Conservation (phyloP, 352 stramenopile genomes). For the Phytophthora sp. region DNA sequence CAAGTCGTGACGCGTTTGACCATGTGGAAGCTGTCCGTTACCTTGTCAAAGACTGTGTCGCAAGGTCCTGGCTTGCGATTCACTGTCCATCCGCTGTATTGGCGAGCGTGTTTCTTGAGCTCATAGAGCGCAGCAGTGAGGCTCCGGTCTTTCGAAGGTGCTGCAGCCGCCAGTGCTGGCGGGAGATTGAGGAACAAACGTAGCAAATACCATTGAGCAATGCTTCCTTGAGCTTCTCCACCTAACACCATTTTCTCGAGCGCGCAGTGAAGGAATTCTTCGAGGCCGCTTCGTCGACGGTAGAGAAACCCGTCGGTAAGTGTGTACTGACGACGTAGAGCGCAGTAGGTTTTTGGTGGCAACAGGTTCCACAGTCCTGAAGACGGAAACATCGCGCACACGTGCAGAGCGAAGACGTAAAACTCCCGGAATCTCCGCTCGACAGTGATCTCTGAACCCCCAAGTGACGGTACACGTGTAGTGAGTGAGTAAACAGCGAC, state of each 20-base stretch:
- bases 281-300: conserved; percentile 65
- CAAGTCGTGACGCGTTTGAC: conserved; percentile 69
- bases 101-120: conserved; percentile 50
- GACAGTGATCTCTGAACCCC: conserved; percentile 32
- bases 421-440: conserved; percentile 83
- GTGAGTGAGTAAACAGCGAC: conserved; percentile 67
- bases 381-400: conserved; percentile 72
- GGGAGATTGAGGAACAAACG: conserved; percentile 71
- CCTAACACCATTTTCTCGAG: conserved; percentile 69
- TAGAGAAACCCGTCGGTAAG: conserved; percentile 63
- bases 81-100: conserved; percentile 48
- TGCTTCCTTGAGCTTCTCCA: conserved; percentile 47
- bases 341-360: conserved; percentile 77
- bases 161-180: conserved; percentile 26
- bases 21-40: conserved; percentile 65
- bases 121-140: conserved; percentile 59
- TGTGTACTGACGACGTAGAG: conserved; percentile 28
- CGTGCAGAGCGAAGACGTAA: conserved; percentile 65
- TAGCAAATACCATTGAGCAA: conserved; percentile 73
- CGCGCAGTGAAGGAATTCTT: conserved; percentile 66
- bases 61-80: conserved; percentile 44
- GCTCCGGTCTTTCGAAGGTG: conserved; percentile 60
- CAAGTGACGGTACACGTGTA: conserved; percentile 44
- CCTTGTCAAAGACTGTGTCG: conserved; percentile 64
- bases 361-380: conserved; percentile 60